Percentiles rank a stretch among this genome's conserved stretches.
Evolutionary conservation across 345 rosid species (phyloP).

Genomic region (Rhodamnia argentea): DNA sequence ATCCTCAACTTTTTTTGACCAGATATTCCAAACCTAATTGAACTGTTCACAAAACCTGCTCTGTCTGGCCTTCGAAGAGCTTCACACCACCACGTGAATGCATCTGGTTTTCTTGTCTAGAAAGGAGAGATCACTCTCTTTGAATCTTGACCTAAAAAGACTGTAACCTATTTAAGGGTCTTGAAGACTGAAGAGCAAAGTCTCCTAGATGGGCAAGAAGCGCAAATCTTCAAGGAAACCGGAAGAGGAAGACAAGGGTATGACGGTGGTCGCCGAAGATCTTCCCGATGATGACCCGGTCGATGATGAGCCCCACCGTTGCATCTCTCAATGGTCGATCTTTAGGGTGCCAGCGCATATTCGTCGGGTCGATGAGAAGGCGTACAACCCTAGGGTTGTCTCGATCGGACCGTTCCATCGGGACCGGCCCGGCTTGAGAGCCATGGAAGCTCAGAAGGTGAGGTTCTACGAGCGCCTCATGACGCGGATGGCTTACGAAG

Average conservation of each 20-base stretch:
- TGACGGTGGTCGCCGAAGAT: not conserved
- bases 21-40: not conserved
- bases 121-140: not conserved
- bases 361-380: not conserved
- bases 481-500: not conserved
- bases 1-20: not conserved
- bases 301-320: not conserved
- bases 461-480: not conserved
- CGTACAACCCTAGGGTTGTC: not conserved
- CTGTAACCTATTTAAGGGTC: not conserved
- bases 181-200: not conserved
- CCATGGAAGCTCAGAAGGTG: conserved; percentile 4
- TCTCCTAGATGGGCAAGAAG: not conserved
- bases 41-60: not conserved
- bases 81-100: not conserved
- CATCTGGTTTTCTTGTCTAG: not conserved
- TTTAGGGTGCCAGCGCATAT: not conserved
- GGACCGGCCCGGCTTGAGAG: not conserved
- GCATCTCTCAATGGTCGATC: not conserved
- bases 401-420: conserved; percentile 1
- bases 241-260: not conserved
- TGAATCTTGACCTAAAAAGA: not conserved
- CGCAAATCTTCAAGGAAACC: not conserved
- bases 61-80: not conserved
- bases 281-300: too few relatives aligned